Evolutionary conservation across 192 early-diverging fungal genomes (phyloP).

Genomic region (Backusella mclennaniae): DNA sequence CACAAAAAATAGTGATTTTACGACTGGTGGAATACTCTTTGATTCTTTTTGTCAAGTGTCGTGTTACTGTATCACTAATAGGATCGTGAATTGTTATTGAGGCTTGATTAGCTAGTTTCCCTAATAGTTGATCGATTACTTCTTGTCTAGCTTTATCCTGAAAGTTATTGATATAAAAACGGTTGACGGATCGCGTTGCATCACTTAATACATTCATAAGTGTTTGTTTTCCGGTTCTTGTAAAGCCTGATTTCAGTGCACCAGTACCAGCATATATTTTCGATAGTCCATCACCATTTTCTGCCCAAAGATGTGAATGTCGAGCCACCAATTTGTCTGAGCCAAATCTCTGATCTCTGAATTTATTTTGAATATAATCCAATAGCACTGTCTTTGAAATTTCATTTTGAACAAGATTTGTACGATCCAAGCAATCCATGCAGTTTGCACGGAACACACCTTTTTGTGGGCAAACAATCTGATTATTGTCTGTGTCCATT

Average conservation of each 20-base stretch:
- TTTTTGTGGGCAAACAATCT: slow-evolving; percentile 63
- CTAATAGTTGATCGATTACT: slow-evolving; percentile 84
- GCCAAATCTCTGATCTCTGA: slow-evolving; percentile 21
- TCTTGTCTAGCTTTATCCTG: slow-evolving; percentile 94
- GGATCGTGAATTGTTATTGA: slow-evolving; percentile 53
- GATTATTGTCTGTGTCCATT: slow-evolving; percentile 56
- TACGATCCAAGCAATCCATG: slow-evolving; percentile 83
- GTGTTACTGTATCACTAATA: slow-evolving; percentile 43
- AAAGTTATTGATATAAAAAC: slow-evolving; percentile 95
- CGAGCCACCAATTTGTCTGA: slow-evolving; percentile 35
- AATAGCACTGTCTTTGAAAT: slow-evolving; percentile 55
- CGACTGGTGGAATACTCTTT: slow-evolving; percentile 60
- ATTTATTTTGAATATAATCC: slow-evolving; percentile 41
- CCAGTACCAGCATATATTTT: slow-evolving; percentile 96
- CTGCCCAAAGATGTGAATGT: slow-evolving; percentile 71
- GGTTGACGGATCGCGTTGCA: slow-evolving; percentile 88
- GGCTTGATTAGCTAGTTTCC: slow-evolving; percentile 48
- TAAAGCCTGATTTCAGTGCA: slow-evolving; percentile 88
- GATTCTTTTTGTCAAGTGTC: slow-evolving; percentile 35
- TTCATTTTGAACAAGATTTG: slow-evolving; percentile 89
- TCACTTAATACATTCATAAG: slow-evolving; percentile 84
- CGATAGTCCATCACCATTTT: slow-evolving; percentile 91
- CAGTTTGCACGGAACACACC: slow-evolving; percentile 94
- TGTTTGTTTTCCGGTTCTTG: slow-evolving; percentile 86
- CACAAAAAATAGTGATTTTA: slow-evolving; percentile 70